phyloP scores from a whole-genome alignment of 2,329 filamentous ascomycete species.

The Mariannaea sp. region DNA sequence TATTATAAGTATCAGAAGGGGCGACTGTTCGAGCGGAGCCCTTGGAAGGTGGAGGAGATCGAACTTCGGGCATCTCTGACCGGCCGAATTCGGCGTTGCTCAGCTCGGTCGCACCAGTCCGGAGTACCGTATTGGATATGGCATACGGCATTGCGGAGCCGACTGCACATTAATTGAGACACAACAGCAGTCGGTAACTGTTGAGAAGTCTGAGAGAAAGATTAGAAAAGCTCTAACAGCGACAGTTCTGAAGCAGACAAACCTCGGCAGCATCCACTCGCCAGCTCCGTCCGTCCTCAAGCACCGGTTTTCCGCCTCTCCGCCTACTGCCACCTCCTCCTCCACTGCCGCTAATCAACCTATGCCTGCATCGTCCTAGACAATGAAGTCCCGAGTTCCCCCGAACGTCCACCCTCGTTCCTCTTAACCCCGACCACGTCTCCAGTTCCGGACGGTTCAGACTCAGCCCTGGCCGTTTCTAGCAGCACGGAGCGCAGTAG shows the following conservation, averaged over 20 bases:
- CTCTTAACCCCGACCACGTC: constrained; percentile 23
- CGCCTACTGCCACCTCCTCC: background rate
- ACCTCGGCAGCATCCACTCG: constrained; percentile 16
- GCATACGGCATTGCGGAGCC: constrained; percentile 30
- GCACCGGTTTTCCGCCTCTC: constrained; percentile 10
- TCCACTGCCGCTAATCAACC: background rate
- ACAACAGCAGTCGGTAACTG: constrained; percentile 20
- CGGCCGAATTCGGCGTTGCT: constrained; percentile 34
- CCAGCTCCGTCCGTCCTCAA: background rate
- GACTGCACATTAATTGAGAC: constrained; percentile 9
- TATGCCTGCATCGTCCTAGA: constrained; percentile 24
- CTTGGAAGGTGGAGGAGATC: constrained; percentile 25
- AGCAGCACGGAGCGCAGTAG: constrained; percentile 29
- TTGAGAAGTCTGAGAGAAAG: no score
- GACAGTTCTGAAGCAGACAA: constrained; percentile 13
- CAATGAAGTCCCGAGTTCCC: constrained; percentile 25
- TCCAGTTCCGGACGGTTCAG: background rate
- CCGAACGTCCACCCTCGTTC: constrained; percentile 24
- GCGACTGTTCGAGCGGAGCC: constrained; percentile 33
- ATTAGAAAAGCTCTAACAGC: constrained; percentile 21
- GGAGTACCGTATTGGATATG: constrained; percentile 11
- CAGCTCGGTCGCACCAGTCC: constrained; percentile 21
- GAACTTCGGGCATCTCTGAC: constrained; percentile 19
- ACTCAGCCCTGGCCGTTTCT: constrained; percentile 24
- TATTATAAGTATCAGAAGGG: constrained; percentile 40